Evolutionary conservation across 164 flowering plant genomes (phyloP).

Genomic region (Vitis amurensis): DNA sequence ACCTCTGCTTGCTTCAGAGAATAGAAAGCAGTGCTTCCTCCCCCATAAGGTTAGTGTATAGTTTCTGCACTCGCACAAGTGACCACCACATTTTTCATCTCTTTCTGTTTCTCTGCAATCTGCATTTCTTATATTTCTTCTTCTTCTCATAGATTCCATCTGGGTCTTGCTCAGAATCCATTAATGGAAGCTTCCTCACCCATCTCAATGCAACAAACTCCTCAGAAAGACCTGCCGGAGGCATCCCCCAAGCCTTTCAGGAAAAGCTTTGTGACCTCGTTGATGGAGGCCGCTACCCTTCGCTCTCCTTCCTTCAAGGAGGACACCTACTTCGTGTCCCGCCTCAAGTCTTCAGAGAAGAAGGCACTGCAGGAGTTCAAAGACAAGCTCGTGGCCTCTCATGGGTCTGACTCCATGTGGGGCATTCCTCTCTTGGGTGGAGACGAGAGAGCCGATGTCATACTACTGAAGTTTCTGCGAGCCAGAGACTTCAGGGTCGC

Average conservation of each 20-base stretch:
- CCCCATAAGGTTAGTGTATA: not conserved
- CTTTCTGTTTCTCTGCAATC: conserved; percentile 2
- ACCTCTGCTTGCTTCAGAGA: conserved; percentile 13
- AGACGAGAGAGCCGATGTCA: conserved; percentile 71
- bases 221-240: conserved; percentile 24
- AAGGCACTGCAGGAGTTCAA: conserved; percentile 74
- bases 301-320: conserved; percentile 73
- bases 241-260: conserved; percentile 49
- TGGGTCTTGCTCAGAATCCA: conserved; percentile 10
- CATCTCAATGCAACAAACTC: conserved; percentile 24
- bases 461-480: conserved; percentile 79
- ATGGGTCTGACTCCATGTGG: conserved; percentile 62
- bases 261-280: conserved; percentile 61
- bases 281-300: conserved; percentile 67
- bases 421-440: conserved; percentile 53
- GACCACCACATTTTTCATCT: not conserved
- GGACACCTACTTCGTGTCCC: conserved; percentile 72
- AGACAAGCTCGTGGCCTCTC: conserved; percentile 41
- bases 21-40: conserved; percentile 11
- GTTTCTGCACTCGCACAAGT: not conserved
- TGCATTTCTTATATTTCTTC: not conserved
- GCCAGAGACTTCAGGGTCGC: conserved; percentile 79
- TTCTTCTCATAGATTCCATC: conserved; percentile 8
- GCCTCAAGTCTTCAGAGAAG: conserved; percentile 66
- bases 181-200: conserved; percentile 43